Base-by-base conservation (phyloP, 2,329 filamentous ascomycete genomes). In the Huntiella moniliformis region DNA sequence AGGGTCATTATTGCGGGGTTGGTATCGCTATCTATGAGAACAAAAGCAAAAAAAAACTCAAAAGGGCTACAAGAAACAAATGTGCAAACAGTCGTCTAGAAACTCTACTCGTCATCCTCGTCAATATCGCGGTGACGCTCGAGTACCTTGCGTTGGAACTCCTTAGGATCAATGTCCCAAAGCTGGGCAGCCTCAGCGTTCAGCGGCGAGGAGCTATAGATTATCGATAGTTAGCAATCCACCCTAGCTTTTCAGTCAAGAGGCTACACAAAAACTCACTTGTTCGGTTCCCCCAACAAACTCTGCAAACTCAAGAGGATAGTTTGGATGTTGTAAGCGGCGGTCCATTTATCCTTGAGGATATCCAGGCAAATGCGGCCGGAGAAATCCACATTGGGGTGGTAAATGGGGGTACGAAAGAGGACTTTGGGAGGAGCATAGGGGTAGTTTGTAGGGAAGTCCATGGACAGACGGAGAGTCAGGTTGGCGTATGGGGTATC, bases 331-430 rank as follows among this genome's bases (percentile, higher is more conserved):
- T 96, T 96, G 71, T 95, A 92, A 38, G 92, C 87, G 13, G 91
- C 86, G 50, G 86, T 94, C 91, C 91, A 98, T 67, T 95, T 95
- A 63, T 96, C 91, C 71, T 95, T 96, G 53, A 98, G 71, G 54
- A 98, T 98, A 58, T 98, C 92, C 51, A 98, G 71, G 62, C 91
- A 98, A 63, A 98, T 98, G 47, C 91, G 76, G 36, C 91, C 91
- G 3, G 82, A 87, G 67, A 98, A 95, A 66, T 98, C 91, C 55
- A 98, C 84, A 56, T 98, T 98, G 45, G 91, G 91, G 63, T 98
- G 91, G 70, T 96, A 98, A 64, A 98, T 95, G 34, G 91, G 91
- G 5, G 92, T 98, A 68, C 87, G 93, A 77, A 95, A 98, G 50
- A 94, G 73, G 13, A 98, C 91, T 2, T 81, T 85, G 0, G 91